Evolutionary conservation across 1,139 yeast genomes (phyloP).

Genomic region (Yamadazyma membranifaciens): DNA sequence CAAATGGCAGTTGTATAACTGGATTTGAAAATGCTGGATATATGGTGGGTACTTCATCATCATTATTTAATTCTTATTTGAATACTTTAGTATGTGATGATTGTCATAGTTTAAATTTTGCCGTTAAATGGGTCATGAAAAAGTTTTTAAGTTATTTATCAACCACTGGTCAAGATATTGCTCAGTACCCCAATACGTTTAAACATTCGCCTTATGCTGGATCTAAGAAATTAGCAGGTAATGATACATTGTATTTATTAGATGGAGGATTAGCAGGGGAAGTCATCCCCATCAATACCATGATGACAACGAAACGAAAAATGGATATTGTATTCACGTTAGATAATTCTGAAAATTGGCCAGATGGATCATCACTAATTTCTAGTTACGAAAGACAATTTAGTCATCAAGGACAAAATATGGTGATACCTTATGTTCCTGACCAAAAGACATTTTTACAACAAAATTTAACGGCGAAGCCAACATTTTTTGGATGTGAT

Average conservation of each 20-base stretch:
- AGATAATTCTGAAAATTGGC: conserved; percentile 41
- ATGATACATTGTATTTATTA: conserved; percentile 35
- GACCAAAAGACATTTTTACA: conserved; percentile 29
- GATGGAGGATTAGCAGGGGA: conserved; percentile 47
- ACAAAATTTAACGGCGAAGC: conserved; percentile 39
- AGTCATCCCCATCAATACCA: conserved; percentile 33
- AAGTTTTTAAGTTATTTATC: conserved; percentile 46
- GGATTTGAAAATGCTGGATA: conserved; percentile 82
- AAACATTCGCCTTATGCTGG: conserved; percentile 40
- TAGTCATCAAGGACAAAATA: conserved; percentile 25
- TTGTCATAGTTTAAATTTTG: conserved; percentile 43
- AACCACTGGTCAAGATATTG: conserved; percentile 36
- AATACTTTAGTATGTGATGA: conserved; percentile 52
- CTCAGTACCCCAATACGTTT: conserved; percentile 53
- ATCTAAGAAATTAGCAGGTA: conserved; percentile 25
- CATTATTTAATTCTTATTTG: conserved; percentile 71
- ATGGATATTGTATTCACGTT: conserved; percentile 40
- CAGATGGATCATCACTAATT: conserved; percentile 33
- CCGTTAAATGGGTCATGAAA: conserved; percentile 45
- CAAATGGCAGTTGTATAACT: conserved; percentile 42
- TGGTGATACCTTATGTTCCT: conserved; percentile 40
- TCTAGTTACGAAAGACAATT: conserved; percentile 35
- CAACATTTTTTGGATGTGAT: conserved; percentile 46
- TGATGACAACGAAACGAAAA: conserved; percentile 34
- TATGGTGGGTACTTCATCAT: conserved; percentile 74